These are phyloP conservation scores for Phialocephala sp. DNA, from an alignment of 2,329 filamentous ascomycete genomes.

Conservation along the genomic window DNA sequence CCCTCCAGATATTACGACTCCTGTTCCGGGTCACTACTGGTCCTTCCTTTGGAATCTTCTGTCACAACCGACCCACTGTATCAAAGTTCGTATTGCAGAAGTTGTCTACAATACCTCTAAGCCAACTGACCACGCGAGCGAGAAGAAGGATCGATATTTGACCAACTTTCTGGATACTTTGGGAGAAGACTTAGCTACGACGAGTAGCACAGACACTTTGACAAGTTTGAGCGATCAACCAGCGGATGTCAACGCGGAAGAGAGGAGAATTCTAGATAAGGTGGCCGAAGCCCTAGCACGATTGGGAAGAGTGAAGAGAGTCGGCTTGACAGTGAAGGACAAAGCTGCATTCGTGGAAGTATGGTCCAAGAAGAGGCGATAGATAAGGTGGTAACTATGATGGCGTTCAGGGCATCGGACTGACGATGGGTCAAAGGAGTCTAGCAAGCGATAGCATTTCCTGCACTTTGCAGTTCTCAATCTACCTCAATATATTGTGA, in stretches of 20 bases:
- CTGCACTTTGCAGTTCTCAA: neutral
- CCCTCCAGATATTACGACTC: constrained; percentile 87
- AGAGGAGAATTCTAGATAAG: constrained; percentile 75
- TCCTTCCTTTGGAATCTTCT: constrained; percentile 86
- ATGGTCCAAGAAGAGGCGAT: constrained; percentile 56
- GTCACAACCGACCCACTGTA: constrained; percentile 83
- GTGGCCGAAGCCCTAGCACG: constrained; percentile 88
- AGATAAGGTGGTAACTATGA: constrained; percentile 6
- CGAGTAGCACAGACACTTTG: constrained; percentile 41
- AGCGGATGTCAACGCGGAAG: constrained; percentile 50
- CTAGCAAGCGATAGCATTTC: neutral
- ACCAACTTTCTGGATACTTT: constrained; percentile 39
- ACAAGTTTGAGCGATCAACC: constrained; percentile 37
- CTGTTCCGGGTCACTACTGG: constrained; percentile 75
- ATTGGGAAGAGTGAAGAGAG: constrained; percentile 84
- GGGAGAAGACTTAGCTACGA: constrained; percentile 38
- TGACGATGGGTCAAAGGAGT: constrained; percentile 2
- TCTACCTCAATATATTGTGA: too few relatives aligned
- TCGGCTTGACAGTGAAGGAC: constrained; percentile 81
- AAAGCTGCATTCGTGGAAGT: constrained; percentile 82
- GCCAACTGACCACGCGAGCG: constrained; percentile 33
- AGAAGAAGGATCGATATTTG: constrained; percentile 44
- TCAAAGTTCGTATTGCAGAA: constrained; percentile 89
- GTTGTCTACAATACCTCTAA: constrained; percentile 61
- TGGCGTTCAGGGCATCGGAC: constrained; percentile 8